Evolutionary conservation across 768 basidiomycete species (phyloP).

Genomic region (Brasilioporus rufonigricans): DNA sequence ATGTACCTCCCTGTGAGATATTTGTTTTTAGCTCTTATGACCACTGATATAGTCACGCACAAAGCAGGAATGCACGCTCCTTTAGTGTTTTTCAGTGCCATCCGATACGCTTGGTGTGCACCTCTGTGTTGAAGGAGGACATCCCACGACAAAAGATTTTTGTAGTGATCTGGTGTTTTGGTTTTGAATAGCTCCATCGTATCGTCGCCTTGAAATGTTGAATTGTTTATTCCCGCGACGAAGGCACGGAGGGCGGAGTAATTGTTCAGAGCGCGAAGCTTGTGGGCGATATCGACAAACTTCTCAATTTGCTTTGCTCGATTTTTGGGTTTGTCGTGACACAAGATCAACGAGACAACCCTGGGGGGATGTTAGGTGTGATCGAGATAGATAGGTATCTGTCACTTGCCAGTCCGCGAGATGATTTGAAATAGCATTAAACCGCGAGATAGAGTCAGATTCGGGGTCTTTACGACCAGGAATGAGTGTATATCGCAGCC

Average conservation of each 20-base stretch:
- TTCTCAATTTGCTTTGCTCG: slow-evolving; percentile 86
- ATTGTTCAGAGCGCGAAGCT: slow-evolving; percentile 82
- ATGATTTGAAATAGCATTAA: slow-evolving; percentile 78
- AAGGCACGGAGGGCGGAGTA: slow-evolving; percentile 92
- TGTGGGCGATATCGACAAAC: slow-evolving; percentile 79
- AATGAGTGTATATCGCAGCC: slow-evolving; percentile 76
- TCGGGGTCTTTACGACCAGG: slow-evolving; percentile 63
- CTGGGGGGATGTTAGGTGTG: slow-evolving; percentile 39
- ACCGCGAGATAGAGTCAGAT: slow-evolving; percentile 67
- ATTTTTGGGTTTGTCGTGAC: slow-evolving; percentile 72
- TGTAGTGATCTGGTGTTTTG: slow-evolving; percentile 65
- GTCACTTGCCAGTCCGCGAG: slow-evolving; percentile 72
- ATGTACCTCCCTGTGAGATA: slow-evolving; percentile 76
- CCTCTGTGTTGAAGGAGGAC: slow-evolving; percentile 78
- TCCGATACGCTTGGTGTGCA: slow-evolving; percentile 87
- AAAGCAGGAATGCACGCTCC: slow-evolving; percentile 86
- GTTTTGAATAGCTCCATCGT: slow-evolving; percentile 72
- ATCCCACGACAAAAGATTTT: slow-evolving; percentile 80
- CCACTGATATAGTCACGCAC: slow-evolving; percentile 39
- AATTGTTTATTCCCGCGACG: slow-evolving; percentile 88
- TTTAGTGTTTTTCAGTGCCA: slow-evolving; percentile 82
- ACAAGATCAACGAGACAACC: slow-evolving; percentile 89
- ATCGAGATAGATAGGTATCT: neutral
- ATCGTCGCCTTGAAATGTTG: slow-evolving; percentile 73
- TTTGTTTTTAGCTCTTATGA: slow-evolving; percentile 9